Evolutionary conservation across 2,329 filamentous ascomycete genomes (phyloP).

Genomic region (Onygenales sp.): DNA sequence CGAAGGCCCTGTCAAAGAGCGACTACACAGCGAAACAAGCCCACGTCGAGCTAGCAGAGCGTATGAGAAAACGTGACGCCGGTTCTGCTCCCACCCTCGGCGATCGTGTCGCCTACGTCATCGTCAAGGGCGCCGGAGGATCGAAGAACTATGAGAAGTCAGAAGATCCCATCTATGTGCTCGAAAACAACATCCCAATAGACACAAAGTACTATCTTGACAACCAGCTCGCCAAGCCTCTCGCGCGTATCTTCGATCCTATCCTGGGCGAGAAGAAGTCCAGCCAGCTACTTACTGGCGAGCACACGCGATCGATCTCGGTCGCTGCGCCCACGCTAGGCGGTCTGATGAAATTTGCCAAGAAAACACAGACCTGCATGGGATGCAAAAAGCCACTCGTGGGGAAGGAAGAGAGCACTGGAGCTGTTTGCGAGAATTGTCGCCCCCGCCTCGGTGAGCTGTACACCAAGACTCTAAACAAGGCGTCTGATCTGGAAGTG

Average conservation of each 20-base stretch:
- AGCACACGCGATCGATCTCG: constrained; percentile 88
- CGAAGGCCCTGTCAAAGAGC: constrained; percentile 85
- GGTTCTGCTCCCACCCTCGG: constrained; percentile 87
- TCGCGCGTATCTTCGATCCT: constrained; percentile 93
- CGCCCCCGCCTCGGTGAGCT: constrained; percentile 78
- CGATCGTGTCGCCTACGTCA: constrained; percentile 96
- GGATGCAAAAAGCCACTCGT: constrained; percentile 95
- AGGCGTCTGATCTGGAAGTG: constrained; percentile 85
- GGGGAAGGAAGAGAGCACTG: constrained; percentile 66
- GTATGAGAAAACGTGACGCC: constrained; percentile 94
- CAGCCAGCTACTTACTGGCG: constrained; percentile 74
- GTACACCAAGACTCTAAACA: constrained; percentile 82
- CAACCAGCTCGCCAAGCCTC: constrained; percentile 91
- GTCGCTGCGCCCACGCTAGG: constrained; percentile 86
- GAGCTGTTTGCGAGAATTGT: constrained; percentile 83
- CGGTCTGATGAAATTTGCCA: constrained; percentile 95
- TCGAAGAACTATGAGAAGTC: constrained; percentile 96
- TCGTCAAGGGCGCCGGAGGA: constrained; percentile 80
- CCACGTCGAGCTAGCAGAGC: constrained; percentile 86
- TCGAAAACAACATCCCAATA: constrained; percentile 95
- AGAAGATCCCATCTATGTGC: constrained; percentile 91
- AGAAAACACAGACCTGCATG: constrained; percentile 97
- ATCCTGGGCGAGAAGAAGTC: constrained; percentile 92
- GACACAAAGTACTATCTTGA: constrained; percentile 98
- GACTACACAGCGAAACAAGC: constrained; percentile 90